Base-by-base conservation (phyloP, 805 yeast species). In the Kodamaea restingae region DNA sequence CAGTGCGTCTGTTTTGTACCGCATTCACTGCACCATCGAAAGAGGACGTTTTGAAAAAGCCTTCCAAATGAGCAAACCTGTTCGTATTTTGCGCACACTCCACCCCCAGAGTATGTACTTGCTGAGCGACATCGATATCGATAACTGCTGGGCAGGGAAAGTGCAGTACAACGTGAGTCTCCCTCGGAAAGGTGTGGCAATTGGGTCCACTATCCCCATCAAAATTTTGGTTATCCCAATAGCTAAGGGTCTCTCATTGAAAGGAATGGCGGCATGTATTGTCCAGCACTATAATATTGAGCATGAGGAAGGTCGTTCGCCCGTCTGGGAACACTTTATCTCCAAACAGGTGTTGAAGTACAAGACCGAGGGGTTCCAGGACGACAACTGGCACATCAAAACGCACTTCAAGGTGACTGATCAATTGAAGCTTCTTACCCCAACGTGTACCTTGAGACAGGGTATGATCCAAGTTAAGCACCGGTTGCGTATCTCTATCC, bases 141-240 rank as follows among this genome's bases (percentile, higher is more conserved):
- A 65, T 42, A 73, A 72, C 48, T 61, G 70, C 2, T 76, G 81
- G 81, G 71, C 78, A 0, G 68, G 67, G 0, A 75, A 75, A 46
- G 60, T 74, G 18, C 77, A 75, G 44, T 76, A 76, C 47, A 64
- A 62, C 35, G 77, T 76, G 3, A 52, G 58, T 32, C 44, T 75
- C 15, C 66, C 67, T 1, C 61, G 58, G 32, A 71, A 65, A 39
- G 75, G 71, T 0, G 53, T 76, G 3, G 73, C 81, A 0, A 42
- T 75, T 3, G 80, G 80, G 1, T 61, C 74, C 1, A 51, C 50
- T 3, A 52, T 71, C 8, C 71, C 73, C 10, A 59, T 76, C 17
- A 57, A 59, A 39, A 49, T 75, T 1, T 45, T 70, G 7, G 59
- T 76, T 12, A 63, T 75, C 7, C 81, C 81, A 0, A 49, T 75